Evolutionary conservation across 2,329 filamentous ascomycete species (phyloP), one percentile per base, ranked within the genome.

Genomic region (Sporothrix globosa): DNA sequence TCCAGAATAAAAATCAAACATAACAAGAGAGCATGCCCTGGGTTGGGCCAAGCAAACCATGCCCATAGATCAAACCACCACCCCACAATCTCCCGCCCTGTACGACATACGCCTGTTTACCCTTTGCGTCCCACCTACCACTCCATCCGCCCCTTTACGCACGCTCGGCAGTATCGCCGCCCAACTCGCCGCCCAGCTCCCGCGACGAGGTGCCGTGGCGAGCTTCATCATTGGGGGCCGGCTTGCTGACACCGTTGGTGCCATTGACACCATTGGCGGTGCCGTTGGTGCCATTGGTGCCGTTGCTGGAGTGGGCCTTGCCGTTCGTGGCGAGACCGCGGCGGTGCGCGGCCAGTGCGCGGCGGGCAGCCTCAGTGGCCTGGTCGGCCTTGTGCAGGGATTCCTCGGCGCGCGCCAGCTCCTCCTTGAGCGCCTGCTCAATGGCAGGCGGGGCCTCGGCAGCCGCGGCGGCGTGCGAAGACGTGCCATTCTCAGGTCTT

Each of bases 181-280:
- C 85, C 86, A 89, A 87, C 82, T 89, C 87, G 67, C 86, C 87
- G 75, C 83, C 83, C 78, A 88, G 75, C 74, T 87, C 85, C 69
- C 86, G 78, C 75, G 84, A 86, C 48, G 84, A 85, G 63, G 83
- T 79, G 1, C 84, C 84, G n/a, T 82, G 80, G 39, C 82, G 70
- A 76, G 70, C n/a, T 72, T 76, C 50, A 76, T 72, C 72, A 24
- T 74, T 71, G 46, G 53, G 58, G 10, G 61, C 68, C 39, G 68
- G 63, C 58, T 70, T 70, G 65, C 41, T 68, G 50, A 69, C 72
- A 58, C 68, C 66, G 39, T 53, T 53, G 24, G 46, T 48, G 14
- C 52, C 67, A 44, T 61, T 52, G 46, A 69, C 46, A 63, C 46
- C 53, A 21, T 77, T 76, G 56, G 30, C 17, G 39, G 54, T 34